Base-by-base conservation (phyloP, 768 basidiomycete species). In the Ephemerocybe angulata region DNA sequence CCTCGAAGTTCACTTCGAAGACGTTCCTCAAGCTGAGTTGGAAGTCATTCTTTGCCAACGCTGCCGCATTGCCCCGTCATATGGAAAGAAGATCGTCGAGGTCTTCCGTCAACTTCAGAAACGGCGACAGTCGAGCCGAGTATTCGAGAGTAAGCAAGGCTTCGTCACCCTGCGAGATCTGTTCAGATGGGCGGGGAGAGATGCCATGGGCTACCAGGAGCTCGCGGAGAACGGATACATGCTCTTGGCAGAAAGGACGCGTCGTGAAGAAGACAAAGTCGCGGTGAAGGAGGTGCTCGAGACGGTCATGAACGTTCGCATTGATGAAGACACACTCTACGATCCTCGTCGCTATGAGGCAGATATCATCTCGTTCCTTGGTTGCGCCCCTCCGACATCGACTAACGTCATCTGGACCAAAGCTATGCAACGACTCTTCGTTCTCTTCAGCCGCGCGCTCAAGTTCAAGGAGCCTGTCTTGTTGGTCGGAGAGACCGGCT, bases 191-290 rank as follows among this genome's bases (percentile, higher is more conserved):
- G 97, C 94, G 6, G 88, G 87, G 3, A 77, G 97, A 54, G 90
- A 91, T 54, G 93, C 94, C 1, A 73, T 90, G 47, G 87, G 89
- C 8, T 93, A 93, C 67, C 91, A 97, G 64, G 88, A 97, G 63
- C 77, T 99, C 52, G 97, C 96, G 0, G 86, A 94, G 61, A 92
- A 98, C 60, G 97, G 97, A 0, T 98, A 93, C 71, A 98, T 99
- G 95, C 78, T 99, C 11, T 76, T 99, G 12, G 97, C 93, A 0
- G 97, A 98, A 70, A 85, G 97, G 30, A 80, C 91, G 10, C 80
- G 97, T 28, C 81, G 85, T 27, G 75, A 79, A 2, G 95, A 98
- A 54, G 97, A 98, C 69, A 94, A 90, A 65, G 65, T 73, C 4
- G 85, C 87, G 17, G 96, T 98, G 55, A 96, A 95, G 70, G 91